A percentile compares a stretch with the other conserved stretches of the same genome.
Evolutionary conservation across 1,139 yeast genomes (phyloP).

Genomic region (Meyerozyma smithsonii): DNA sequence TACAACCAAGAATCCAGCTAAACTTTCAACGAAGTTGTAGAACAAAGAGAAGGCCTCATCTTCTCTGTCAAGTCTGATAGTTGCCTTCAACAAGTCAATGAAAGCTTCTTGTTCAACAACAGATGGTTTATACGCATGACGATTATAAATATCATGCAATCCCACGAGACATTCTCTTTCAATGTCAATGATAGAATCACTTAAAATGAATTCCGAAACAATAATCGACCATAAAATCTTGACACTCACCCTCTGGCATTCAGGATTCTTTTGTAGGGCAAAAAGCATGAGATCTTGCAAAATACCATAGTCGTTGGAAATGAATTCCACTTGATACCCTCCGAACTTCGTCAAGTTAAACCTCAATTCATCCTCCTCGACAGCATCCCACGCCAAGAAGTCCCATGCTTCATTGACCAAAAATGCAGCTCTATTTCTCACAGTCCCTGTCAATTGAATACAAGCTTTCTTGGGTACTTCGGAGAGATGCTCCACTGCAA

Average conservation of each 20-base stretch:
- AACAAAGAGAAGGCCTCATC: constrained; percentile 61
- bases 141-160: constrained; percentile 60
- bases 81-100: constrained; percentile 45
- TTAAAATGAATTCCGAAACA: constrained; percentile 60
- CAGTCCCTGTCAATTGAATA: constrained; percentile 55
- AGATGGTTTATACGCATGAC: constrained; percentile 53
- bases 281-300: constrained; percentile 63
- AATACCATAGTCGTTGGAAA: constrained; percentile 55
- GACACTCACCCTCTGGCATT: constrained; percentile 63
- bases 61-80: constrained; percentile 56
- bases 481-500: constrained; percentile 59
- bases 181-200: constrained; percentile 55
- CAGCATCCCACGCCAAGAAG: constrained; percentile 64
- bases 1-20: constrained; percentile 61
- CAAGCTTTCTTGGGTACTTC: constrained; percentile 75
- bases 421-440: constrained; percentile 56
- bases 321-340: constrained; percentile 68
- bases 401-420: constrained; percentile 68
- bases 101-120: constrained; percentile 51
- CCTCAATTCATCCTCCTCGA: constrained; percentile 52
- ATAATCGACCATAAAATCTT: constrained; percentile 68
- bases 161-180: constrained; percentile 62
- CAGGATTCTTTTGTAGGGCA: constrained; percentile 62
- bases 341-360: constrained; percentile 64
- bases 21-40: constrained; percentile 48